Base-by-base conservation (phyloP, 345 rosid species). In the Citrus medica region DNA sequence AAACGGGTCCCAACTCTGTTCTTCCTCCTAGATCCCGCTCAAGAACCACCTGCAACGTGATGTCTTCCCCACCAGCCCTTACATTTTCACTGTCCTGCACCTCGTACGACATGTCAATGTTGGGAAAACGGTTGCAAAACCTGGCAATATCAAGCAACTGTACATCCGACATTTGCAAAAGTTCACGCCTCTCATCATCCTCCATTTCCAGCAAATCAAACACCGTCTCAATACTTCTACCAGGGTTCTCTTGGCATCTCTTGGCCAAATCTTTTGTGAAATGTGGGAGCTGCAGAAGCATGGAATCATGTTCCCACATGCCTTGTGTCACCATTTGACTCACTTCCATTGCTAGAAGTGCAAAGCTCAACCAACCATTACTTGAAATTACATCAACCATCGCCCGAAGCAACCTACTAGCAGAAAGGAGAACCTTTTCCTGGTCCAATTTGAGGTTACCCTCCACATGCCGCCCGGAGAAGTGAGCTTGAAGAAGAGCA, bases 201-300 rank as follows among this genome's bases (percentile, higher is more conserved):
- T 92, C 98, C 96, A 95, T 92, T 85, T 95, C 98, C 85, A 90
- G 86, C 78, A 95, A 80, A 84, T 95, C 97, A 82, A 93, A 92
- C 33, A 40, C 48, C 14, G 48, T 42, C 14, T 42, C 48, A 2
- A 42, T 42, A 42, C 14, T 42, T 42, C 48, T 42, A 10, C 14
- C 12, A 42, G 48, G 48, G 48, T 42, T 42, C 48, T 42, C 48
- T 42, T 42, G 48, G 48, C 13, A 42, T 42, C 14, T 42, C 48
- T 42, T 42, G 48, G 48, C 48, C 48, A 42, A 42, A 42, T 42
- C 48, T 42, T 10, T 42, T 42, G 48, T 42, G 48, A 42, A 42
- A 42, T 42, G 48, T 42, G 48, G 48, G 48, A 42, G 48, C 48
- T 42, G 48, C 10, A 42, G 48, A 42, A 42, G 14, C 48, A 42